These are phyloP conservation scores for Colletotrichum sp. DNA, from an alignment of 2,329 filamentous ascomycete genomes.

Conservation along the genomic window DNA sequence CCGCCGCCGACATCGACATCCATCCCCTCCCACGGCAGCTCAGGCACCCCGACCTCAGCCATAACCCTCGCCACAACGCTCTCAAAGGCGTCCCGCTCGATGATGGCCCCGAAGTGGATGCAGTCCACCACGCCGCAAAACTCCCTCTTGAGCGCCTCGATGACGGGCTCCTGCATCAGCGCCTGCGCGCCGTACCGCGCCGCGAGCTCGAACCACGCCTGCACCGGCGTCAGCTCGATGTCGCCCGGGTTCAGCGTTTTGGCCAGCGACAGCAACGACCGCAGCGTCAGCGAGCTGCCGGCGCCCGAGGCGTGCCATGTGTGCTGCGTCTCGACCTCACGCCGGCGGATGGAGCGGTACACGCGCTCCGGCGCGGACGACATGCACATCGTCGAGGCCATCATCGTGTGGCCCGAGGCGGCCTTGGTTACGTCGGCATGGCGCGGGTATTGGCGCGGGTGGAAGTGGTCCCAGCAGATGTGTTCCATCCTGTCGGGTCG, in stretches of 20 bases:
- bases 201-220: conserved; percentile 60
- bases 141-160: conserved; percentile 44
- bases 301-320: conserved; percentile 35
- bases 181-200: conserved; percentile 41
- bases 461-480: conserved; percentile 57
- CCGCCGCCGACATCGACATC: not conserved
- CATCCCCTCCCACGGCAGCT: conserved; percentile 8
- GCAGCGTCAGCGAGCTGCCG: conserved; percentile 44
- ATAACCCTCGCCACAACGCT: conserved; percentile 47
- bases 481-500: conserved; percentile 52
- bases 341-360: conserved; percentile 26
- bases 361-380: conserved; percentile 40
- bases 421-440: conserved; percentile 34
- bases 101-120: conserved; percentile 51
- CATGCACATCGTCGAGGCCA: conserved; percentile 49
- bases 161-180: conserved; percentile 37
- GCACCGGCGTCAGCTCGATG: conserved; percentile 54
- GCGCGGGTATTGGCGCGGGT: conserved; percentile 41
- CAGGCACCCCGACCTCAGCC: conserved; percentile 22
- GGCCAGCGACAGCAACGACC: conserved; percentile 49
- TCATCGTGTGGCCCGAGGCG: conserved; percentile 46
- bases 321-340: not conserved
- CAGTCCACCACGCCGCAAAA: conserved; percentile 51
- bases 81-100: conserved; percentile 53
- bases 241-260: conserved; percentile 46